Evolutionary conservation across 257 asterid genomes (phyloP).

Genomic region (Jaltomata sinuosa): DNA sequence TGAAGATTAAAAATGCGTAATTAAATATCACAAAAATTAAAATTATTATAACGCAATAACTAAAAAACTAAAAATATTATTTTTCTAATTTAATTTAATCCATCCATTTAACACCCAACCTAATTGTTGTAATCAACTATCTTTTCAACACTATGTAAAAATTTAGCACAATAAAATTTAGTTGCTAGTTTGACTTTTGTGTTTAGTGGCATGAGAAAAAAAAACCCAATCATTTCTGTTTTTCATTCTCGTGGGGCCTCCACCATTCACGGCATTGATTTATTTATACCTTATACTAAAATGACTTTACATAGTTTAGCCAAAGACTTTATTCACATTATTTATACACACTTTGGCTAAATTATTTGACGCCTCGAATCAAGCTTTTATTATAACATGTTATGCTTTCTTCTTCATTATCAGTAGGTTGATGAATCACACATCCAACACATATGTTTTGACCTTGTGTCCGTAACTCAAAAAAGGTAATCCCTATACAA

Average conservation of each 20-base stretch:
- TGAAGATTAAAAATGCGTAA: too few species aligned
- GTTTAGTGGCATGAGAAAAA: not conserved
- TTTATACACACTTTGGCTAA: not conserved
- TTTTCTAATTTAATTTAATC: too few species aligned
- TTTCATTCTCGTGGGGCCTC: not conserved
- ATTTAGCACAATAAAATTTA: too few species aligned
- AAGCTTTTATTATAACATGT: not conserved
- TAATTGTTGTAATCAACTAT: too few species aligned
- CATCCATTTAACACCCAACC: too few species aligned
- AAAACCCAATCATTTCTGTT: too few species aligned
- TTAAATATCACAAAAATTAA: too few species aligned
- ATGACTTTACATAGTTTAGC: not conserved
- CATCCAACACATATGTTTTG: not conserved
- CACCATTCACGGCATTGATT: slow-evolving; percentile 51
- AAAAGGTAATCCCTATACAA: not conserved
- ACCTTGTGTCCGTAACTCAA: not conserved
- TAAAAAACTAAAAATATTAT: too few species aligned
- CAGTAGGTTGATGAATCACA: not conserved
- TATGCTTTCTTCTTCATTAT: not conserved
- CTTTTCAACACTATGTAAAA: too few species aligned
- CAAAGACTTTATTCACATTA: not conserved
- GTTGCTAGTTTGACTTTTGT: not conserved
- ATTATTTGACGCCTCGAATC: not conserved
- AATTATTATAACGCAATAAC: too few species aligned
- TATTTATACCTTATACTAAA: not conserved